Evolutionary conservation across 2,329 filamentous ascomycete genomes (phyloP), one percentile per base, ranked within the genome.

Genomic region (Botrytis fabae): DNA sequence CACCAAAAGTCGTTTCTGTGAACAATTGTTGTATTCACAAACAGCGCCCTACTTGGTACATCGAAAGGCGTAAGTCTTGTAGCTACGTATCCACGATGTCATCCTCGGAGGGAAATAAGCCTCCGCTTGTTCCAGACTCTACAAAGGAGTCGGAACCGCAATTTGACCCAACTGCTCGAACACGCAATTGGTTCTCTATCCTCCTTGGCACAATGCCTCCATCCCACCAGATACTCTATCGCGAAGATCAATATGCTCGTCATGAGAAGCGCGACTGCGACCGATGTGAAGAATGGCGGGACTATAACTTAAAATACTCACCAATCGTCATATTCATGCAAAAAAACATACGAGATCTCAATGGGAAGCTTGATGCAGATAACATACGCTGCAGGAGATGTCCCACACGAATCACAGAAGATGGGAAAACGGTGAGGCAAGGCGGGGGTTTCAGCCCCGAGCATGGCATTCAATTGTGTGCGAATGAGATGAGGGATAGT

Each of bases 401-500:
- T 81, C 89, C 89, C 12, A 85, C 87, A 22, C 83, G 85, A 46
- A 82, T 90, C 48, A 85, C 85, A 54, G 79, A 78, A 72, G 74
- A 78, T 60, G 79, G 78, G 83, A 86, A 76, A 84, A 87, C 76
- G 90, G 65, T 90, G 92, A 84, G 88, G 69, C 85, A 89, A 80
- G 88, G 88, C 48, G 96, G 95, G 40, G 96, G 96, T 1, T 98
- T 98, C 81, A 91, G 92, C 81, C 91, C 94, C 1, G 87, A 92
- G 69, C 92, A 94, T 81, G 96, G 96, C 54, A 98, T 99, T 75
- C 81, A 97, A 80, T 86, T 99, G 35, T 99, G 96, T 83, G 94
- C 96, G 69, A 99, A 99, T 83, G 91, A 96, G 83, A 89, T 98
- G 80, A 86, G 91, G 74, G 90, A 94, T 80, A 85, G 90, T 73